Evolutionary conservation across 2,329 filamentous ascomycete species (phyloP).

Genomic region (Monosporascus sp.): DNA sequence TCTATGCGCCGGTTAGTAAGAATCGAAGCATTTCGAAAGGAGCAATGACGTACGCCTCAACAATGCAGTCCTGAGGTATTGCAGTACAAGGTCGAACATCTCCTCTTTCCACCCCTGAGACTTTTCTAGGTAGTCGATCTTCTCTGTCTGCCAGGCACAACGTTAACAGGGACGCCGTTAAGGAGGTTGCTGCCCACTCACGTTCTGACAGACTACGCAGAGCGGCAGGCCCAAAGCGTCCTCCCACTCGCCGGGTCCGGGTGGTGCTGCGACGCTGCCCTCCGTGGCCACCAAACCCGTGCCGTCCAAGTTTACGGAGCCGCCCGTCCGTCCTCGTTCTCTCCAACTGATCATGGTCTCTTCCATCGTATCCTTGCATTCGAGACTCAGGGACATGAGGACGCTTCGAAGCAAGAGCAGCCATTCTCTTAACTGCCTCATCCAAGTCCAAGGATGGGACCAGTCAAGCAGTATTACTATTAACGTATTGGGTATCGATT

Average conservation of each 20-base stretch:
- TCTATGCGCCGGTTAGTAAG: constrained; percentile 43
- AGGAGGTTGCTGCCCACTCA: constrained; percentile 36
- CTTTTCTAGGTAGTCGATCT: constrained; percentile 85
- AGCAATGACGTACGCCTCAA: constrained; percentile 63
- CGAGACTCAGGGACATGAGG: constrained; percentile 64
- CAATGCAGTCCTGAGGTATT: constrained; percentile 84
- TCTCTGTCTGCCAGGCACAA: constrained; percentile 57
- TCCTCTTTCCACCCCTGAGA: constrained; percentile 92
- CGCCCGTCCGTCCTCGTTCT: constrained; percentile 64
- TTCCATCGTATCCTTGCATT: constrained; percentile 78
- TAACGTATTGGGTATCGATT: constrained; percentile 79
- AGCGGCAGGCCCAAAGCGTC: constrained; percentile 81
- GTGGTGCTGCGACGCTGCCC: constrained; percentile 64
- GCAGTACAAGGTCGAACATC: constrained; percentile 91
- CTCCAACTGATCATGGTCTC: constrained; percentile 78
- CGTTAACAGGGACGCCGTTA: constrained; percentile 7
- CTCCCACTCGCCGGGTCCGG: constrained; percentile 90
- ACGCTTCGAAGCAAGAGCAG: constrained; percentile 76
- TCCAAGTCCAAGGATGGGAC: constrained; percentile 89
- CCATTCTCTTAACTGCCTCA: constrained; percentile 85
- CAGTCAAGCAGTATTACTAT: constrained; percentile 93
- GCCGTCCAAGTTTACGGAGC: constrained; percentile 57
- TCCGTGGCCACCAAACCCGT: constrained; percentile 55
- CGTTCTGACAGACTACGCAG: constrained; percentile 94
- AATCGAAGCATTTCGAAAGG: background rate